Base-by-base conservation (phyloP, 768 basidiomycete species). In the Stropharia rugosoannulata region DNA sequence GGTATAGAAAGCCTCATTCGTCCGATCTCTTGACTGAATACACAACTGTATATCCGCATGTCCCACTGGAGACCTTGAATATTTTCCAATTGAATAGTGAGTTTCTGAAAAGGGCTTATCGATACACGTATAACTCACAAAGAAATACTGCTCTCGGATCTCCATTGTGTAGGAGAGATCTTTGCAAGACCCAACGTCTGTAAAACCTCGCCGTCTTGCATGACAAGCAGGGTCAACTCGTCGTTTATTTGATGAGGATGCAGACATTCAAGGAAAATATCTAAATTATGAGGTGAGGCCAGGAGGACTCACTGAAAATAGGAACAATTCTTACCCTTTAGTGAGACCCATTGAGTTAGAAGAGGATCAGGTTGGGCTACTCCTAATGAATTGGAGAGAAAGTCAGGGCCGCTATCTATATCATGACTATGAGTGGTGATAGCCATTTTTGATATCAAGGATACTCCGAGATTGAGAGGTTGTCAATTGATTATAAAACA, bases 211-310 rank as follows among this genome's bases (percentile, higher is more conserved):
- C 49, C 49, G 4, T 22, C 4, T 15, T 19, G 13, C 15, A 18
- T 19, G 29, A 51, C 25, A 38, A 10, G 18, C 22, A 51, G 37
- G 37, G 9, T 18, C 11, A 51, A 38, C 1, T 18, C 9, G 38
- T 39, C 10, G 36, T 22, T 29, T 12, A 38, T 39, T 7, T 51
- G 36, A 51, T 19, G 49, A 51, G 36, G 38, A 10, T 12, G 18
- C 1, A 12, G 40, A 40, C 35, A 51, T 39, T 51, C 49, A 22
- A 51, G 37, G 4, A 51, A 51, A 51, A 51, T 41, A 51, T 51
- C 49, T 51, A 39, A 51, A 22, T 40, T 22, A 19, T 15, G 5
- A 3, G 10, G 49, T 51, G 49, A 51, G 38, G n/a, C 7, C 6
- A 51, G 9, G 18, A 12, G 15, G 12, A 51, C 22, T 22, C 22